phyloP scores from a whole-genome alignment of 2,329 filamentous ascomycete genomes.

The Penicillium vulpinum region DNA sequence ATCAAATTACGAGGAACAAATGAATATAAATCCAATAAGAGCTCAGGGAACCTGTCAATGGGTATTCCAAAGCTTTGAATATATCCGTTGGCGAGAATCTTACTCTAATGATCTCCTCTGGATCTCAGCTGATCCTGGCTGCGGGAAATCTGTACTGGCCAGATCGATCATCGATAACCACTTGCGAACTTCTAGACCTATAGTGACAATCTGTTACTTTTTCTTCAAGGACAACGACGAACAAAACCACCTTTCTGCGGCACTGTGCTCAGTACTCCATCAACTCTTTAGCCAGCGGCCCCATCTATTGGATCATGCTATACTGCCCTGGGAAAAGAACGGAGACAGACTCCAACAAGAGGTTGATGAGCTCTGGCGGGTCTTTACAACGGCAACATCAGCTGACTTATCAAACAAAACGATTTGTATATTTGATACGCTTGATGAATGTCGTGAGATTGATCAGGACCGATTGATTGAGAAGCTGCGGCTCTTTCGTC shows the following conservation, averaged over 20 bases:
- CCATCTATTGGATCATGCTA: slow-evolving; percentile 25
- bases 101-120: slow-evolving; percentile 34
- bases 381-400: slow-evolving; percentile 10
- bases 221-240: slow-evolving; percentile 43
- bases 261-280: slow-evolving; percentile 40
- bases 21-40: slow-evolving; percentile 33
- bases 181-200: slow-evolving; percentile 11
- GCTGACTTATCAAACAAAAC: slow-evolving; percentile 3
- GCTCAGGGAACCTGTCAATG: slow-evolving; percentile 37
- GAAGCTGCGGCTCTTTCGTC: slow-evolving; percentile 6
- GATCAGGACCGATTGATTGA: slow-evolving; percentile 11
- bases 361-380: slow-evolving; percentile 14
- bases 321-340: slow-evolving; percentile 20
- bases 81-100: slow-evolving; percentile 28
- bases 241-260: slow-evolving; percentile 30
- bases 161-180: slow-evolving; percentile 37
- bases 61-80: slow-evolving; percentile 32
- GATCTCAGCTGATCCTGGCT: slow-evolving; percentile 45
- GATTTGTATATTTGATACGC: slow-evolving; percentile 11
- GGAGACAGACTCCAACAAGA: slow-evolving; percentile 18
- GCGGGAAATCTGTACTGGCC: slow-evolving; percentile 44
- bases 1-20: slow-evolving; percentile 29
- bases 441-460: slow-evolving; percentile 8
- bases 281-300: slow-evolving; percentile 35
- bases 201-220: slow-evolving; percentile 36